These are phyloP conservation scores for Ceratobasidium theobromae DNA, from an alignment of 1,284 basidiomycete genomes.

Conservation along the genomic window DNA sequence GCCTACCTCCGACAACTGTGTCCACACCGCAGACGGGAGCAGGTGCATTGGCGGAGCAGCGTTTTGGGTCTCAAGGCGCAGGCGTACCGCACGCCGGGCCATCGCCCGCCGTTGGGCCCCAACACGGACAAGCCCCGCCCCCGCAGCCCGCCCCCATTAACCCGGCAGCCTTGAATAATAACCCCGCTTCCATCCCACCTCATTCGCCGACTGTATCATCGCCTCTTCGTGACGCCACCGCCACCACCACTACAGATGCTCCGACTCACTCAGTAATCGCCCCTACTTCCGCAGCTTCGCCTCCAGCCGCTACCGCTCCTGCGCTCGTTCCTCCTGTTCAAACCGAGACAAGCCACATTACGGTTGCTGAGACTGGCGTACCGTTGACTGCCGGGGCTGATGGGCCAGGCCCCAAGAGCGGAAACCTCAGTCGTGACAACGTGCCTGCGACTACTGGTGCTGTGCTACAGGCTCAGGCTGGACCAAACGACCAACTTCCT, in stretches of 20 bases:
- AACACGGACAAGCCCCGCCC: background rate
- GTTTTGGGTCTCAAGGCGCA: constrained; percentile 27
- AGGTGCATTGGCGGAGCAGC: constrained; percentile 7
- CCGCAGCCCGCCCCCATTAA: constrained; percentile 51
- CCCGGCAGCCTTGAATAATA: constrained; percentile 56
- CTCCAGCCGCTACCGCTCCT: constrained; percentile 35
- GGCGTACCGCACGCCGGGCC: background rate
- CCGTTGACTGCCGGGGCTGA: constrained; percentile 52
- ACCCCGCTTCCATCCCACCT: constrained; percentile 55
- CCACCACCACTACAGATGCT: constrained; percentile 31
- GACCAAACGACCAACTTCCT: constrained; percentile 42
- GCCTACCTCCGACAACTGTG: constrained; percentile 40
- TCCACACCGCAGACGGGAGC: constrained; percentile 15
- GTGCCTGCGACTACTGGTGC: constrained; percentile 9
- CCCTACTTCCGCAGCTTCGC: constrained; percentile 38
- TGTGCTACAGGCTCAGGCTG: constrained; percentile 22
- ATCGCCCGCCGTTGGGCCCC: background rate
- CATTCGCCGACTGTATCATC: constrained; percentile 38
- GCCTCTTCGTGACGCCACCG: constrained; percentile 34
- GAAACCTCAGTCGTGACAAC: constrained; percentile 40
- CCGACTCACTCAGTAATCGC: too few relatives aligned
- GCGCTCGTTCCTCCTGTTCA: constrained; percentile 39
- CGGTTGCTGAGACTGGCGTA: constrained; percentile 63
- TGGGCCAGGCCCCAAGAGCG: constrained; percentile 65
- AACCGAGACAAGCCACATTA: constrained; percentile 51